Conservation (phyloP, 2,329 filamentous ascomycete species). For the Talaromyces sp. region DNA sequence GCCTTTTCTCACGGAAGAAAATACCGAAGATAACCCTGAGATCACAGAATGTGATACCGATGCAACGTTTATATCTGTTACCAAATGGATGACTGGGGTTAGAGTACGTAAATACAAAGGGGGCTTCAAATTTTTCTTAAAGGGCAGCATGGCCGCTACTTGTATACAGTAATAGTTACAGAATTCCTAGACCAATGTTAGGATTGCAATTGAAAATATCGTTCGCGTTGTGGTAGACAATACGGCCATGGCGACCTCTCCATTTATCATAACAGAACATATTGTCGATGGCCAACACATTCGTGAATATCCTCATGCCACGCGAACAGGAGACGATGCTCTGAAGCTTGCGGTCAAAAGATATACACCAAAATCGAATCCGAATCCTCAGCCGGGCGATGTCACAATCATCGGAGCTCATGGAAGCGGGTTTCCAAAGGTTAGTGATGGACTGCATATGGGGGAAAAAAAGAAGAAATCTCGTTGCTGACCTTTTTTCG, state of each 20-base stretch:
- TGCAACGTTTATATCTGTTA: neutral
- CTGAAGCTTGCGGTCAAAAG: neutral
- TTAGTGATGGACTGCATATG: neutral
- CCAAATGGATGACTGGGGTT: neutral
- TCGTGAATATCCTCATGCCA: neutral
- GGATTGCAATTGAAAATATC: neutral
- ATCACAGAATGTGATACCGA: neutral
- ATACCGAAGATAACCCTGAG: neutral
- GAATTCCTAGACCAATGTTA: neutral
- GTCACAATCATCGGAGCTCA: conserved; percentile 22
- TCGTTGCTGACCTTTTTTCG: neutral
- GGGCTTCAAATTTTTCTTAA: neutral
- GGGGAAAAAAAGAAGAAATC: neutral
- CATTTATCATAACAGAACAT: neutral
- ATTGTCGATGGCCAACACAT: neutral
- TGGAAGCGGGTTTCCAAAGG: conserved; percentile 20
- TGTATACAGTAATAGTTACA: neutral
- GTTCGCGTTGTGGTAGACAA: neutral
- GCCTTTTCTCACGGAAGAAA: neutral
- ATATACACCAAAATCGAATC: neutral
- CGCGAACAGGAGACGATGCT: neutral
- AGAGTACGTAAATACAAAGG: neutral
- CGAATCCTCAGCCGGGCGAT: neutral
- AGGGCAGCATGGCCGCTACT: neutral
- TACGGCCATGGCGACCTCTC: neutral